Conservation (phyloP, 2,329 filamentous ascomycete species). For the Scytalidium lignicola region DNA sequence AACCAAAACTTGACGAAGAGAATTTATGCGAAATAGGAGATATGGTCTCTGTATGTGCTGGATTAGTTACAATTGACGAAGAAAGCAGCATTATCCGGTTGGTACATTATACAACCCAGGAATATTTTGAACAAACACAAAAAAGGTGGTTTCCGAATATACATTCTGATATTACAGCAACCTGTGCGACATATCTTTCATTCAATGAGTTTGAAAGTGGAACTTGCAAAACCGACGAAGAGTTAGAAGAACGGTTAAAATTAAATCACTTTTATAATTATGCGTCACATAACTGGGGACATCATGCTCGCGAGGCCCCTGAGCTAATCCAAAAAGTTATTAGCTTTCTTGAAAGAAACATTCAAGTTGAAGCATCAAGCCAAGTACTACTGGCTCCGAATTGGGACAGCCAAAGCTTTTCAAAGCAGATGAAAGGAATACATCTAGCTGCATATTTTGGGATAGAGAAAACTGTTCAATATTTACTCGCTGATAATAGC, state of each 20-base stretch:
- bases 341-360: slow-evolving; percentile 12
- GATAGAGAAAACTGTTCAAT: slow-evolving; percentile 4
- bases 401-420: slow-evolving; percentile 9
- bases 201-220: slow-evolving; percentile 20
- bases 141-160: slow-evolving; percentile 11
- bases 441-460: slow-evolving; percentile 24
- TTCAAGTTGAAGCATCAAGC: slow-evolving; percentile 11
- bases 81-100: slow-evolving; percentile 18
- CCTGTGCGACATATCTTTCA: slow-evolving; percentile 27
- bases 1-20: slow-evolving; percentile 27
- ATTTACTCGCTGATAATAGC: no score
- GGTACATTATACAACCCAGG: slow-evolving; percentile 26
- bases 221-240: slow-evolving; percentile 10
- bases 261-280: slow-evolving; percentile 25
- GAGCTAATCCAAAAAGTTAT: slow-evolving; percentile 7
- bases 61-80: slow-evolving; percentile 20
- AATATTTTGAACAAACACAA: slow-evolving; percentile 20
- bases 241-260: slow-evolving; percentile 17
- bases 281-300: slow-evolving; percentile 26
- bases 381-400: slow-evolving; percentile 6
- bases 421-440: slow-evolving; percentile 14
- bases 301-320: slow-evolving; percentile 20
- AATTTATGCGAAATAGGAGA: slow-evolving; percentile 26
- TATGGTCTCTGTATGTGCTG: slow-evolving; percentile 20
- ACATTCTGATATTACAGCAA: slow-evolving; percentile 13